Evolutionary conservation across 2,329 filamentous ascomycete genomes (phyloP), one percentile per base, ranked within the genome.

Genomic region (Thelonectria rubi): DNA sequence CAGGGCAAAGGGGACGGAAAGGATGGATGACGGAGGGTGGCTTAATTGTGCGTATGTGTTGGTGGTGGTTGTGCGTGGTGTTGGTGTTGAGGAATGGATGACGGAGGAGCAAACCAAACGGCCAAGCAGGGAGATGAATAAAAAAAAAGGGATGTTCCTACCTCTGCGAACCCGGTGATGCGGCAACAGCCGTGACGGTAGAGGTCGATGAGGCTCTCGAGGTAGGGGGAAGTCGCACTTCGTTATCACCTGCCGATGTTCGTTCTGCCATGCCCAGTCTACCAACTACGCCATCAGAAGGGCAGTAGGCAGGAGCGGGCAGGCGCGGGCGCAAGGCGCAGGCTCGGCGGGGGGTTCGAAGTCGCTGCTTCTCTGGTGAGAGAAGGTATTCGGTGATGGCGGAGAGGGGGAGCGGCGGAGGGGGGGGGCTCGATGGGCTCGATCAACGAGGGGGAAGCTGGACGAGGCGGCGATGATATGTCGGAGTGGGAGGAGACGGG

Each of bases 261-360:
- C 81, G 85, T 83, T 87, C 85, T 86, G 85, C 85, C 86, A 88
- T 88, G 84, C 77, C 77, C 76, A 72, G 82, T 85, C 85, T 47
- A 61, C 58, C 58, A 47, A 61, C 68, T 87, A 88, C 85, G 85
- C 85, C 85, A 88, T 88, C 77, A 81, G 84, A 80, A 83, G 80
- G 77, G 78, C 67, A 72, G 70, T 53, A 62, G 70, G 69, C 74
- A 75, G 73, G 74, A 73, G 72, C 70, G 70, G 72, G 58, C 47
- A 63, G 56, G 58, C 53, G 63, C 52, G 54, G 63, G 57, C 55
- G 54, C 56, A 64, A 49, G 57, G 69, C 67, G 66, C 62, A 55
- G 52, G 66, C 68, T 65, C 62, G 63, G 65, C 66, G 69, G 64
- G 69, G 64, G 60, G 67, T 70, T 47, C 39, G 39, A 48, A 21